Conservation (phyloP, 2,329 filamentous ascomycete species). For the Dothideomycetes sp. region DNA sequence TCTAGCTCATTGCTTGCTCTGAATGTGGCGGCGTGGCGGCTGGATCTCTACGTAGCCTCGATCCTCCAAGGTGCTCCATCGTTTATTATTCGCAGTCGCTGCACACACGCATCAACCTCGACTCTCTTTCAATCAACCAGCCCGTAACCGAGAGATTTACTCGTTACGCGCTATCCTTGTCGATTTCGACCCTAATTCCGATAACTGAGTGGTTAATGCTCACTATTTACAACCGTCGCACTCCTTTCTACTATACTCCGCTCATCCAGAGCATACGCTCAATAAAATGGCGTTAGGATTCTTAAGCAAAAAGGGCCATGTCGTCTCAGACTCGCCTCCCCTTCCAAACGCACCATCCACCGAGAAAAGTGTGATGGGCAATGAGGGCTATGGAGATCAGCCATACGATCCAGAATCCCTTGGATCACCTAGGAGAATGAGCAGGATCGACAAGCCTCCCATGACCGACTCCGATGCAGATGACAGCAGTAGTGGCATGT, state of each 20-base stretch:
- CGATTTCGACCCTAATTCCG: neutral
- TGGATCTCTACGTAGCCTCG: too few species aligned
- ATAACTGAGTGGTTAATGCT: slow-evolving; percentile 27
- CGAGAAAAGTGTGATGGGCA: slow-evolving; percentile 11
- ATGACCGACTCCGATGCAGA: slow-evolving; percentile 16
- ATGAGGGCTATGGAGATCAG: slow-evolving; percentile 16
- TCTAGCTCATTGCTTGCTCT: too few species aligned
- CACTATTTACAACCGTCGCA: slow-evolving; percentile 18
- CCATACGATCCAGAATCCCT: slow-evolving; percentile 16
- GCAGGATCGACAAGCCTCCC: slow-evolving; percentile 28
- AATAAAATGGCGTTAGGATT: slow-evolving; percentile 41
- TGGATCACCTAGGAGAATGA: slow-evolving; percentile 26
- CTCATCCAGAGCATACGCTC: slow-evolving; percentile 33
- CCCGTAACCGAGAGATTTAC: neutral
- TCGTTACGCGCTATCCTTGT: neutral
- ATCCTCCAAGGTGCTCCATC: too few species aligned
- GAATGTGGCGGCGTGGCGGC: too few species aligned
- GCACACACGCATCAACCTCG: too few species aligned
- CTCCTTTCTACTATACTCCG: slow-evolving; percentile 27
- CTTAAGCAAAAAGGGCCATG: slow-evolving; percentile 7
- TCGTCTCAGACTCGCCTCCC: slow-evolving; percentile 9
- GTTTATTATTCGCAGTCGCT: too few species aligned
- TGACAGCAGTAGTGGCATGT: slow-evolving; percentile 28
- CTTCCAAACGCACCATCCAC: slow-evolving; percentile 8
- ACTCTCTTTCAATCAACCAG: neutral